Conservation (phyloP, 345 rosid genomes). For the Mallotus nudiflorus region DNA sequence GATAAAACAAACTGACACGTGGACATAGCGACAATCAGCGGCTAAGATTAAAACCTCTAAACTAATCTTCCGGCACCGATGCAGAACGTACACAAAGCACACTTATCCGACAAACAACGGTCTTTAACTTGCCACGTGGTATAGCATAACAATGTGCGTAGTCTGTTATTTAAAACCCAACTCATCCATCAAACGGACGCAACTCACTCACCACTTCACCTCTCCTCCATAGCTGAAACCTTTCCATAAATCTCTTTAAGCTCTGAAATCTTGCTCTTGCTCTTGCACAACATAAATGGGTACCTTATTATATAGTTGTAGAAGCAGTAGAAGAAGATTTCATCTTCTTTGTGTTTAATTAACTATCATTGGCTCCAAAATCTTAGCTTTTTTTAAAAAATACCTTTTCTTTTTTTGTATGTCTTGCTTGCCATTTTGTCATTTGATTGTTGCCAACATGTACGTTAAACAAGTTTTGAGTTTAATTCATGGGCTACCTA, state of each 20-base stretch:
- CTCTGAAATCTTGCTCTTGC: not conserved
- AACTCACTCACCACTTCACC: not conserved
- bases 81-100: not conserved
- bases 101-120: conserved; percentile 45
- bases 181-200: conserved; percentile 26
- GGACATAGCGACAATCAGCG: conserved; percentile 22
- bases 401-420: not conserved
- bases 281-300: not conserved
- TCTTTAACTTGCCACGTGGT: conserved; percentile 26
- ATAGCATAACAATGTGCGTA: too few species aligned
- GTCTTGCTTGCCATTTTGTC: not conserved
- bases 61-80: conserved; percentile 22
- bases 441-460: too few species aligned
- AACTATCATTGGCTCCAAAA: too few species aligned
- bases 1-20: conserved; percentile 13
- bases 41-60: conserved; percentile 2
- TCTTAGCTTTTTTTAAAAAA: too few species aligned
- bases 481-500: too few species aligned
- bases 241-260: not conserved
- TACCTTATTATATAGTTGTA: too few species aligned
- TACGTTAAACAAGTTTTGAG: too few species aligned
- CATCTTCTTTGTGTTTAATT: too few species aligned
- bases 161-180: conserved; percentile 3
- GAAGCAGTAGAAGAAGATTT: too few species aligned
- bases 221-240: not conserved